These are phyloP conservation scores for Capsella rubella DNA, from an alignment of 441 rosid genomes.

Conservation along the genomic window DNA sequence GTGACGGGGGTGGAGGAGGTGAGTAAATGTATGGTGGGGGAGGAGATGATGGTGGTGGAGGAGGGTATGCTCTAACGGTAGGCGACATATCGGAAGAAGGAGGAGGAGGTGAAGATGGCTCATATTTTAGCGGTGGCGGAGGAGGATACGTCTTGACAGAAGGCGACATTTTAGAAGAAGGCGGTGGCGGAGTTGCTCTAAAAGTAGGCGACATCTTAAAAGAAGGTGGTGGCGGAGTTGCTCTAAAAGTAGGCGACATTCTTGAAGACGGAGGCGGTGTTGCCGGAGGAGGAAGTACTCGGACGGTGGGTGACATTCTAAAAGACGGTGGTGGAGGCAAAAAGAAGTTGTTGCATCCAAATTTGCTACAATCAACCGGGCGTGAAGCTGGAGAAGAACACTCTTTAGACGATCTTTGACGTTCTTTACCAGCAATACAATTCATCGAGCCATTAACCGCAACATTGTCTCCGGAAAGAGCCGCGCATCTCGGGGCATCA, in stretches of 20 bases:
- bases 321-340: slow-evolving; percentile 44
- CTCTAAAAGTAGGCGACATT: slow-evolving; percentile 36
- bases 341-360: slow-evolving; percentile 42
- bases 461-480: slow-evolving; percentile 49
- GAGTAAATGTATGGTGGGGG: slow-evolving; percentile 46
- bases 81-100: slow-evolving; percentile 43
- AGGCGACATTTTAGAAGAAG: slow-evolving; percentile 51
- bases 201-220: slow-evolving; percentile 34
- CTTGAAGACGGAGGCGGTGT: slow-evolving; percentile 55
- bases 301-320: slow-evolving; percentile 44
- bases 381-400: slow-evolving; percentile 62
- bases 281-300: slow-evolving; percentile 49
- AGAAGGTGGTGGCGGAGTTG: slow-evolving; percentile 60
- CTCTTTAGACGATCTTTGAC: slow-evolving; percentile 56
- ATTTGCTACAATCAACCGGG: slow-evolving; percentile 61
- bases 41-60: slow-evolving; percentile 50
- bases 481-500: slow-evolving; percentile 56
- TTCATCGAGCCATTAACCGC: slow-evolving; percentile 53
- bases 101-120: slow-evolving; percentile 46
- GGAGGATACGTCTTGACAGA: slow-evolving; percentile 50
- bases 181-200: slow-evolving; percentile 40
- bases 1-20: slow-evolving; percentile 43
- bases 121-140: slow-evolving; percentile 43
- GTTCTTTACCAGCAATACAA: slow-evolving; percentile 57
- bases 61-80: slow-evolving; percentile 44